These are phyloP conservation scores for Xylariaceae sp. DNA, from an alignment of 2,329 filamentous ascomycete genomes.

Conservation along the genomic window DNA sequence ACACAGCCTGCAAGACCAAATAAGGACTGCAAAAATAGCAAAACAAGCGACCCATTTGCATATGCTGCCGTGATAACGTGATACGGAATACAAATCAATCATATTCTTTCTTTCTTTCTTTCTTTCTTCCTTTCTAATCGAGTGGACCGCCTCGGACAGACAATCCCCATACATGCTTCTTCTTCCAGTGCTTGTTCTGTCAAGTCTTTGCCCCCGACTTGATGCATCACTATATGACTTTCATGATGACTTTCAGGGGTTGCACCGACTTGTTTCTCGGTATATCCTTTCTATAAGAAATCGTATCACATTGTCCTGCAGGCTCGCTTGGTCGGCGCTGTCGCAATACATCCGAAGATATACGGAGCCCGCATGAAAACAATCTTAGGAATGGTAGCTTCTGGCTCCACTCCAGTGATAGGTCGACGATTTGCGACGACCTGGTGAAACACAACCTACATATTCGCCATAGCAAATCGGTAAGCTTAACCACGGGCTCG, in stretches of 20 bases:
- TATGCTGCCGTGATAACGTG: slow-evolving; percentile 2
- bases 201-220: slow-evolving; percentile 17
- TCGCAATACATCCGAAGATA: background rate
- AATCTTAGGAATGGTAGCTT: background rate
- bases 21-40: slow-evolving; percentile 16
- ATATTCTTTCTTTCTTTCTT: too few relatives aligned
- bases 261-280: background rate
- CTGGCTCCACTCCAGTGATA: slow-evolving; percentile 16
- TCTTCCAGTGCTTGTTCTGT: slow-evolving; percentile 16
- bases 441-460: slow-evolving; percentile 24
- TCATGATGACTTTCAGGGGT: background rate
- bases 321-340: background rate
- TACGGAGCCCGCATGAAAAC: slow-evolving; percentile 6
- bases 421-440: slow-evolving; percentile 15
- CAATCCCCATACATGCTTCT: too few relatives aligned
- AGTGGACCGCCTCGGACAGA: slow-evolving; percentile 14
- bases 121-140: background rate
- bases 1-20: too few relatives aligned
- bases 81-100: slow-evolving; percentile 7
- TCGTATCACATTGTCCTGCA: background rate
- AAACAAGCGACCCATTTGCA: slow-evolving; percentile 9
- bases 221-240: slow-evolving; percentile 14
- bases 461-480: slow-evolving; percentile 10
- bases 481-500: slow-evolving; percentile 13
- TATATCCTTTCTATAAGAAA: background rate